Evolutionary conservation across 345 rosid genomes (phyloP), one percentile per base, ranked within the genome.

Genomic region (Euphorbia peplus): DNA sequence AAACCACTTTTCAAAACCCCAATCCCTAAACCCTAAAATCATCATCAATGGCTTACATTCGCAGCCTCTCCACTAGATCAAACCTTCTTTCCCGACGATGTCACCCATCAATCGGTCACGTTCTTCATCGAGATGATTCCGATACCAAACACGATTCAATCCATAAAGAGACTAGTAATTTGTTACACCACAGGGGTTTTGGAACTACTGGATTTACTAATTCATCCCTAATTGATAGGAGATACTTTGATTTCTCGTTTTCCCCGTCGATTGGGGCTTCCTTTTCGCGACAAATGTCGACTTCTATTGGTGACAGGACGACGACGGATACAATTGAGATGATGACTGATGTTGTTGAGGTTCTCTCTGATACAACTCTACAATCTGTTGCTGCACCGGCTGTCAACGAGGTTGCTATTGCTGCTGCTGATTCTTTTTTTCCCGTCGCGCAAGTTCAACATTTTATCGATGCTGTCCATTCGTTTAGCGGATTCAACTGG

Each of bases 371-470:
- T n/a, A 63, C 85, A 5, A 67, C 91, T 4, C 64, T 77, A 32
- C 85, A 85, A 55, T 84, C 80, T 54, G 83, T 70, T 51, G 78
- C 83, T 52, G 81, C 76, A 30, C 83, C 89, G 50, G 80, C 84
- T 8, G 83, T 76, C 29, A 89, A 78, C 71, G 95, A 91, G 76
- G 97, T 91, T 69, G 80, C 97, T 22, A 14, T 81, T 67, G 95
- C 95, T 22, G 90, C 95, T 78, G 83, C 81, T 5, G 97, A 87
- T 77, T 85, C 87, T 55, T 87, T 78, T 80, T 76, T 77, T 5
- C 92, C 92, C 19, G 80, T 91, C 2, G 82, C 81, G 11, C 79
- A 75, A 18, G 83, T 91, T 83, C 97, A 91, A 83, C 78, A 91
- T 71, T 54, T 85, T 30, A 86, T 91, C 48, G 90, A 86, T 73